Conservation (phyloP, 345 rosid species). For the Gossypium bickii region DNA sequence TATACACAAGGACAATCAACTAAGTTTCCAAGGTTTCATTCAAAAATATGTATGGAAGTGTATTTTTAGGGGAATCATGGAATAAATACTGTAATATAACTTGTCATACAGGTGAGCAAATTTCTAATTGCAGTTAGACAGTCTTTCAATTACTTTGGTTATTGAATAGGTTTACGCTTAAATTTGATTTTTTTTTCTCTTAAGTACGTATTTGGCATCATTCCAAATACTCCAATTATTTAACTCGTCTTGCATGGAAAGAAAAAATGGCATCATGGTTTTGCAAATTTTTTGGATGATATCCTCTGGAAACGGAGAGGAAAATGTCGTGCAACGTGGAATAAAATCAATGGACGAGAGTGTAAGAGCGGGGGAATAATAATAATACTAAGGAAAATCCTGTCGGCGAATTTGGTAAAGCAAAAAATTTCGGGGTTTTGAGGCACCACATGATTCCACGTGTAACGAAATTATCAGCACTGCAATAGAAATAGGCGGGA, state of each 20-base stretch:
- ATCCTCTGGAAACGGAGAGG: neutral
- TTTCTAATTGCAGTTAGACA: too few relatives aligned
- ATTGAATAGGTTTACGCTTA: too few relatives aligned
- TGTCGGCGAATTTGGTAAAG: slow-evolving; percentile 29
- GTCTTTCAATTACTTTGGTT: too few relatives aligned
- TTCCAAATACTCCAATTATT: neutral
- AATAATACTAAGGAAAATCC: neutral
- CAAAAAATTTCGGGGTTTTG: neutral
- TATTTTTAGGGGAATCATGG: too few relatives aligned
- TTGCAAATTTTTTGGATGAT: neutral
- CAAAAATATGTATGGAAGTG: too few relatives aligned
- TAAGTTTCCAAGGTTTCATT: too few relatives aligned
- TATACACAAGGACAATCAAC: neutral
- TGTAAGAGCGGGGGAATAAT: neutral
- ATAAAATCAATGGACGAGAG: neutral
- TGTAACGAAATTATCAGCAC: slow-evolving; percentile 9
- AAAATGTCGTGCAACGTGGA: slow-evolving; percentile 5
- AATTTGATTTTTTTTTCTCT: too few relatives aligned
- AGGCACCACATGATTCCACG: slow-evolving; percentile 22
- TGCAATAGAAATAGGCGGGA: neutral
- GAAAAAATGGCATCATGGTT: neutral
- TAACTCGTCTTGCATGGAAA: neutral
- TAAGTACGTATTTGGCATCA: too few relatives aligned
- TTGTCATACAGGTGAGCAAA: too few relatives aligned
- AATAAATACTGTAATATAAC: too few relatives aligned